Percentiles rank a stretch among this genome's conserved stretches.
Conservation (phyloP, 345 rosid genomes). For the Euphorbia peplus region DNA sequence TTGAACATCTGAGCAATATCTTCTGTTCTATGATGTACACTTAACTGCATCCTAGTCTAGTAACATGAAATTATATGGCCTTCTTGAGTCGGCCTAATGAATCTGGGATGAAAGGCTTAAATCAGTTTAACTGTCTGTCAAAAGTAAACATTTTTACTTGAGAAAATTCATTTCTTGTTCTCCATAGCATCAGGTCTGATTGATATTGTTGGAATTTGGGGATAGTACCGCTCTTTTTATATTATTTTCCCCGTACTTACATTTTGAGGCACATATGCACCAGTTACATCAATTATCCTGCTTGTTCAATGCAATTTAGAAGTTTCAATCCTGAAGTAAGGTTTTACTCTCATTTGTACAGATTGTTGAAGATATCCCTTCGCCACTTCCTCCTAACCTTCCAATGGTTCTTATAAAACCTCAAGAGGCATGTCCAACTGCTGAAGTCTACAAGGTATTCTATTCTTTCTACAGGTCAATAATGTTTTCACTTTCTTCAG, state of each 20-base stretch:
- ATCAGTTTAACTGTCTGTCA: neutral
- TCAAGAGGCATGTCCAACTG: constrained; percentile 82
- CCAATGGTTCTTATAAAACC: constrained; percentile 94
- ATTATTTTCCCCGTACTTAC: neutral
- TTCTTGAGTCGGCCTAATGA: neutral
- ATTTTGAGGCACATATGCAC: neutral
- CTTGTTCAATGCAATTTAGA: neutral
- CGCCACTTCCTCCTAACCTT: constrained; percentile 64
- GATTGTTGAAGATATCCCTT: constrained; percentile 81
- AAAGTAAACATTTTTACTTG: neutral
- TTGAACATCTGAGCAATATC: neutral
- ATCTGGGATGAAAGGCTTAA: neutral
- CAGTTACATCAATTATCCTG: neutral
- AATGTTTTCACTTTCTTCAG: constrained; percentile 2
- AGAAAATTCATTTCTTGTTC: neutral
- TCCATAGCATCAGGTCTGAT: neutral
- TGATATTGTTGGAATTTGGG: neutral
- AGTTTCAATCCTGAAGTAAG: neutral
- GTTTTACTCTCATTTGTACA: constrained; percentile 28
- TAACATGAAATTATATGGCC: neutral
- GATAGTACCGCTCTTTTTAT: neutral
- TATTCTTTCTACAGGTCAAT: neutral
- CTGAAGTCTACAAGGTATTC: constrained; percentile 87
- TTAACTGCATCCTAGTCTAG: neutral
- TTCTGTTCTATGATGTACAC: neutral